Evolutionary conservation across 2,329 filamentous ascomycete genomes (phyloP).

Genomic region (Cladosporium sp.): DNA sequence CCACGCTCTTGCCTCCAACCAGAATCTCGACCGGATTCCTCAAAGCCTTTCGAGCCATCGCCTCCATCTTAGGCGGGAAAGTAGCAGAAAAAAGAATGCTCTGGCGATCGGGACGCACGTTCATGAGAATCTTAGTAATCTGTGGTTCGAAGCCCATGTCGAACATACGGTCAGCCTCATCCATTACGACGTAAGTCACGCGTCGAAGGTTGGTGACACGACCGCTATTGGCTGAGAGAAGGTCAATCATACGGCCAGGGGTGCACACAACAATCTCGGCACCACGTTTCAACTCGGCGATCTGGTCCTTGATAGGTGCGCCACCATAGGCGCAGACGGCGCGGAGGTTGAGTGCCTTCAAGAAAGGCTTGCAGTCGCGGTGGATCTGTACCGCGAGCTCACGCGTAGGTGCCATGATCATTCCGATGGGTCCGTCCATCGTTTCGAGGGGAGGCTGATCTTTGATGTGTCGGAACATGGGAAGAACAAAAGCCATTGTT

Average conservation of each 20-base stretch:
- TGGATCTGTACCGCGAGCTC: conserved; percentile 94
- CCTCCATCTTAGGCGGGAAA: conserved; percentile 90
- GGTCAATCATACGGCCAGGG: conserved; percentile 90
- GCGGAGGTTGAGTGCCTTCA: conserved; percentile 79
- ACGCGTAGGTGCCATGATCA: conserved; percentile 92
- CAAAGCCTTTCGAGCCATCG: conserved; percentile 82
- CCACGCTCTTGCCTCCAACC: conserved; percentile 76
- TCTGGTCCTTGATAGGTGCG: conserved; percentile 94
- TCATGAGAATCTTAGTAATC: conserved; percentile 92
- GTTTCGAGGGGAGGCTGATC: conserved; percentile 80
- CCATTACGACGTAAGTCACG: conserved; percentile 90
- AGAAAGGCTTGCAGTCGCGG: conserved; percentile 88
- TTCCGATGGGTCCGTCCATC: conserved; percentile 78
- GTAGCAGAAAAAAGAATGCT: conserved; percentile 96
- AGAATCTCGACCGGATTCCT: conserved; percentile 84
- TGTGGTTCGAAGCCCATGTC: conserved; percentile 99
- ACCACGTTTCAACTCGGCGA: conserved; percentile 91
- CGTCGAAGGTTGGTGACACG: conserved; percentile 85
- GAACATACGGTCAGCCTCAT: conserved; percentile 98
- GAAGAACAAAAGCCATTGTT: conserved; percentile 89
- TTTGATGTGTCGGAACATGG: conserved; percentile 97
- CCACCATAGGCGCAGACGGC: conserved; percentile 93
- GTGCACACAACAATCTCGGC: conserved; percentile 95
- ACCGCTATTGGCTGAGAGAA: conserved; percentile 89
- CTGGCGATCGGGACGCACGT: conserved; percentile 86